Evolutionary conservation across 1,284 basidiomycete genomes (phyloP).

Genomic region (Moesziomyces sp.): DNA sequence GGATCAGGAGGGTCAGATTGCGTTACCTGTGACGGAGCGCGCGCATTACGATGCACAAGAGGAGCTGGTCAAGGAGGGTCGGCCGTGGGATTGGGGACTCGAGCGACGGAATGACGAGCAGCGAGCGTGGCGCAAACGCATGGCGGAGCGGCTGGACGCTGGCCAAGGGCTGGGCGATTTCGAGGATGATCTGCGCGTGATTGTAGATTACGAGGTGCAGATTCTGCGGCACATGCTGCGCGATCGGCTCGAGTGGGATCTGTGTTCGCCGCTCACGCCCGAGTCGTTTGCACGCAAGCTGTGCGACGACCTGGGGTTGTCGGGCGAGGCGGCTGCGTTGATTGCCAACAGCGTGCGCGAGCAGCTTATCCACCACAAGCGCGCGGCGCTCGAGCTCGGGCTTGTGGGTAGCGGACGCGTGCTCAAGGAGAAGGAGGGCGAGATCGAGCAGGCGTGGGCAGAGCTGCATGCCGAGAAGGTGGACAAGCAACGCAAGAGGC

Average conservation of each 20-base stretch:
- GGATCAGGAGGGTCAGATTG: conserved; percentile 22
- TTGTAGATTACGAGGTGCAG: conserved; percentile 85
- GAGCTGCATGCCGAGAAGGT: conserved; percentile 69
- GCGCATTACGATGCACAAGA: conserved; percentile 32
- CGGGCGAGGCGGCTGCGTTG: conserved; percentile 86
- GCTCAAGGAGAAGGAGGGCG: conserved; percentile 50
- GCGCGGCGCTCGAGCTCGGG: conserved; percentile 91
- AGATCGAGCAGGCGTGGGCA: conserved; percentile 44
- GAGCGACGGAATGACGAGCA: conserved; percentile 20
- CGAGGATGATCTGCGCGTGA: conserved; percentile 64
- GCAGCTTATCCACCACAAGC: conserved; percentile 90
- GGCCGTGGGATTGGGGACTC: conserved; percentile 42
- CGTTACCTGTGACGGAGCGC: conserved; percentile 13
- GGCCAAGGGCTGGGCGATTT: conserved; percentile 43
- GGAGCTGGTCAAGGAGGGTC: conserved; percentile 32
- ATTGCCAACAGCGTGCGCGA: conserved; percentile 93
- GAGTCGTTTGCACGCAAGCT: conserved; percentile 84
- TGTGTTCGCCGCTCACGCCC: conserved; percentile 89
- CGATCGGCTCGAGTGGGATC: conserved; percentile 98
- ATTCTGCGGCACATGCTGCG: conserved; percentile 88
- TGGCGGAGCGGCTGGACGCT: conserved; percentile 31
- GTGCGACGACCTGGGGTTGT: conserved; percentile 85
- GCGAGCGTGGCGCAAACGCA: conserved; percentile 31
- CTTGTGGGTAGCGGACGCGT: conserved; percentile 73
- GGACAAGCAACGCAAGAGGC: conserved; percentile 33